Conservation (phyloP, 2,329 filamentous ascomycete species). For the Neofusicoccum kwambonambiense region DNA sequence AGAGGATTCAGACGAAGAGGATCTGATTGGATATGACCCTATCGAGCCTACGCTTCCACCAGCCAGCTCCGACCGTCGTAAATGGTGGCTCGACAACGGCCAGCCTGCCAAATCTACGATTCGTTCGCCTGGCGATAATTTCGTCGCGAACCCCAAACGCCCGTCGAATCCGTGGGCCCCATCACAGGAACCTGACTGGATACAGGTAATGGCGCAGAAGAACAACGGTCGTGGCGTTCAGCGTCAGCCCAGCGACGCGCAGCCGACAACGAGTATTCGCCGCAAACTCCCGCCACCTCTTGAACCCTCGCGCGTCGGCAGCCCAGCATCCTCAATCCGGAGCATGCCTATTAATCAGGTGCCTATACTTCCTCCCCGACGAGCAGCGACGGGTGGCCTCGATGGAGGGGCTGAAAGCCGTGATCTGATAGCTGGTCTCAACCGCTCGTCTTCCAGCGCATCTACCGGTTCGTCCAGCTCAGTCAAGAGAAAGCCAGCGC, state of each 20-base stretch:
- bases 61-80: conserved; percentile 60
- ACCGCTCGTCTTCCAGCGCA: conserved; percentile 7
- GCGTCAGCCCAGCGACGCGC: conserved; percentile 3
- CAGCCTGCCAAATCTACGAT: conserved; percentile 73
- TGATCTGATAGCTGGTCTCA: background rate
- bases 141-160: conserved; percentile 69
- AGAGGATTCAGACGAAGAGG: conserved; percentile 72
- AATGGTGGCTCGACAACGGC: conserved; percentile 66
- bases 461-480: conserved; percentile 7
- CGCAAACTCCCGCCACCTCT: conserved; percentile 20
- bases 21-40: conserved; percentile 76
- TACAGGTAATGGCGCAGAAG: conserved; percentile 44
- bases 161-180: conserved; percentile 78
- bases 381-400: conserved; percentile 13
- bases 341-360: conserved; percentile 28
- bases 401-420: conserved; percentile 17
- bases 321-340: conserved; percentile 23
- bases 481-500: conserved; percentile 12
- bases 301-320: background rate
- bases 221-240: background rate
- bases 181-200: conserved; percentile 80
- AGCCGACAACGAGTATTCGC: conserved; percentile 25
- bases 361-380: conserved; percentile 29
- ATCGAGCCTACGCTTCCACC: conserved; percentile 73
- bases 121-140: conserved; percentile 61